phyloP scores from a whole-genome alignment of 805 yeast species.

The Pichia occidentalis region DNA sequence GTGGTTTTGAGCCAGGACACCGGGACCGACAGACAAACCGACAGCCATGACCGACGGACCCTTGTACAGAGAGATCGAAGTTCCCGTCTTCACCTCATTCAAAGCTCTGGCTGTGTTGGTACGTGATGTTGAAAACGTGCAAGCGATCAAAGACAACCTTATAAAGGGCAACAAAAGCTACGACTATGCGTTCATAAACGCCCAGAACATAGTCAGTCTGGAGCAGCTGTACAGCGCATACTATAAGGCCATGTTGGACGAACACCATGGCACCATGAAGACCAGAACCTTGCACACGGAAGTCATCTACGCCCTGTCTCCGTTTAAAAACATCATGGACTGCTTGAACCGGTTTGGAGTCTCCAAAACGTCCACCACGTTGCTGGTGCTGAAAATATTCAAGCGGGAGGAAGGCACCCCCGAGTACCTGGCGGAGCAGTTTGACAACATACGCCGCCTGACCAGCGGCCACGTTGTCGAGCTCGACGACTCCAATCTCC shows the following conservation, averaged over 20 bases:
- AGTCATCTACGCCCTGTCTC: constrained; percentile 59
- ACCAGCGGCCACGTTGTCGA: constrained; percentile 32
- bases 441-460: constrained; percentile 16
- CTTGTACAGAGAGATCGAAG: constrained; percentile 12
- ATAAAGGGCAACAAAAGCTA: constrained; percentile 40
- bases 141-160: constrained; percentile 38
- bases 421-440: constrained; percentile 11
- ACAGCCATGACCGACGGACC: not conserved
- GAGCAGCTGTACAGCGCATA: constrained; percentile 60
- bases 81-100: constrained; percentile 18
- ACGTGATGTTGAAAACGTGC: constrained; percentile 38
- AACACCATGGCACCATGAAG: constrained; percentile 39
- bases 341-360: constrained; percentile 68
- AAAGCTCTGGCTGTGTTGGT: constrained; percentile 32
- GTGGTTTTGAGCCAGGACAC: too few species aligned
- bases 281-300: constrained; percentile 70
- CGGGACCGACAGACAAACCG: too few species aligned
- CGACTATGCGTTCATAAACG: constrained; percentile 62
- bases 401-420: constrained; percentile 5
- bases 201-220: constrained; percentile 46
- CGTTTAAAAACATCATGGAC: constrained; percentile 65
- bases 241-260: constrained; percentile 54
- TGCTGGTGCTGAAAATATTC: constrained; percentile 29
- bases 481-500: constrained; percentile 29
- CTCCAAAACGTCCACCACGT: constrained; percentile 37